Percentiles rank a stretch among this genome's conserved stretches.
Evolutionary conservation across 2,329 filamentous ascomycete species (phyloP).

Genomic region (Epichloe coenophiala): DNA sequence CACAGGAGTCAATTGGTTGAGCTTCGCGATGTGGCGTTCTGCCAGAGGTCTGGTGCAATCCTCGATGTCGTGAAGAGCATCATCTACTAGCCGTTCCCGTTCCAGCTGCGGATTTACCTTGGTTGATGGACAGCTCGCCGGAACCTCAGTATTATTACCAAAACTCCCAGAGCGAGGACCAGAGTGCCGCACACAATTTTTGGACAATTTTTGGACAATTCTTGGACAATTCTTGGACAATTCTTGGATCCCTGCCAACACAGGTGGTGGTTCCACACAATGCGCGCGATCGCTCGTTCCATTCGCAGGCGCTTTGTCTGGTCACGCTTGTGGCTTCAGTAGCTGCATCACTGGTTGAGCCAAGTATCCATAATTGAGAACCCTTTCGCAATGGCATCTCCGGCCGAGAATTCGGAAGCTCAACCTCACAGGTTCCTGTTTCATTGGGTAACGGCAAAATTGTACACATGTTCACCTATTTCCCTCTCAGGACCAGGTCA

Average conservation of each 20-base stretch:
- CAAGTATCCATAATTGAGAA: background rate
- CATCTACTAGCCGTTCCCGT: background rate
- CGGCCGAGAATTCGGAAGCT: background rate
- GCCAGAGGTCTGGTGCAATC: background rate
- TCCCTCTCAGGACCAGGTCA: conserved; percentile 7
- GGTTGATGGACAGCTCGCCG: too few species aligned
- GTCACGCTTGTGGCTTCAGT: conserved; percentile 2
- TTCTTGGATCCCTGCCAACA: background rate
- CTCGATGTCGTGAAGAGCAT: background rate
- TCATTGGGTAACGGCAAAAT: conserved; percentile 3
- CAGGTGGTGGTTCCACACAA: conserved; percentile 1
- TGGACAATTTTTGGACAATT: background rate
- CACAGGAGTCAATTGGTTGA: too few species aligned
- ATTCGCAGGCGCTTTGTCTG: background rate
- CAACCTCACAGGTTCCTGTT: background rate
- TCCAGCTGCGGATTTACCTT: background rate
- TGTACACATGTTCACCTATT: conserved; percentile 1
- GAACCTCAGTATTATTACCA: too few species aligned
- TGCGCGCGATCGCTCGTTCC: background rate
- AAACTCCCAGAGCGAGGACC: background rate
- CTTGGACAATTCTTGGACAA: background rate
- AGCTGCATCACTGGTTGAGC: conserved; percentile 1
- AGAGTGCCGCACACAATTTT: background rate
- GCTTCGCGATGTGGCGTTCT: too few species aligned
- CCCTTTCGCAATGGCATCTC: background rate